Evolutionary conservation across 768 basidiomycete species (phyloP).

Genomic region (Auriscalpium orientale): DNA sequence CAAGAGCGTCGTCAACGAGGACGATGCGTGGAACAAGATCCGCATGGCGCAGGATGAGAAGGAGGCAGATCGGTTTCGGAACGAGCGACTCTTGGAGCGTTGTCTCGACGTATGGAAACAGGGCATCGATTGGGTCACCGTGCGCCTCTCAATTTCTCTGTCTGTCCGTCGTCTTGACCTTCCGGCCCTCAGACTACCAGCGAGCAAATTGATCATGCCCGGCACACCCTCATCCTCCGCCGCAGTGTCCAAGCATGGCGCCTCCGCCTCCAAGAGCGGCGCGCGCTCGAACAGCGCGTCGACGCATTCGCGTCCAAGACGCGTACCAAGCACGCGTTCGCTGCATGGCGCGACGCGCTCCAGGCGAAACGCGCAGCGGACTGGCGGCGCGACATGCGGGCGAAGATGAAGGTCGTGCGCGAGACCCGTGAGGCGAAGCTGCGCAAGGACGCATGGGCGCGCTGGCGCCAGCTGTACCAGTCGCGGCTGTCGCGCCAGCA

Average conservation of each 20-base stretch:
- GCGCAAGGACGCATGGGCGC: slow-evolving; percentile 50
- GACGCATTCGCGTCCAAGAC: slow-evolving; percentile 37
- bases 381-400: slow-evolving; percentile 67
- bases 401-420: slow-evolving; percentile 56
- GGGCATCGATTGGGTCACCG: slow-evolving; percentile 65
- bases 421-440: slow-evolving; percentile 48
- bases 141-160: slow-evolving; percentile 31
- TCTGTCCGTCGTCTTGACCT: background rate
- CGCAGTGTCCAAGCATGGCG: slow-evolving; percentile 58
- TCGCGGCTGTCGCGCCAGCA: slow-evolving; percentile 44
- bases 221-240: slow-evolving; percentile 57
- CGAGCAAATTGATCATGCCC: slow-evolving; percentile 60
- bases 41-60: slow-evolving; percentile 62
- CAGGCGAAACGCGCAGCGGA: slow-evolving; percentile 47
- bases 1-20: slow-evolving; percentile 51
- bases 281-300: slow-evolving; percentile 36
- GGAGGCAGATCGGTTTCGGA: slow-evolving; percentile 62
- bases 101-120: slow-evolving; percentile 74
- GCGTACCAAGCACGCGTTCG: slow-evolving; percentile 34
- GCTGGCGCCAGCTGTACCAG: slow-evolving; percentile 58
- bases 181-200: slow-evolving; percentile 51
- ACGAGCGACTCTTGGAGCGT: slow-evolving; percentile 54
- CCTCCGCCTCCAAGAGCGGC: slow-evolving; percentile 27
- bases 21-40: slow-evolving; percentile 75
- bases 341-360: slow-evolving; percentile 46